Percentiles rank a stretch among this genome's conserved stretches.
Evolutionary conservation across 2,329 filamentous ascomycete species (phyloP).

Genomic region (Sclerotinia sclerotiorum): DNA sequence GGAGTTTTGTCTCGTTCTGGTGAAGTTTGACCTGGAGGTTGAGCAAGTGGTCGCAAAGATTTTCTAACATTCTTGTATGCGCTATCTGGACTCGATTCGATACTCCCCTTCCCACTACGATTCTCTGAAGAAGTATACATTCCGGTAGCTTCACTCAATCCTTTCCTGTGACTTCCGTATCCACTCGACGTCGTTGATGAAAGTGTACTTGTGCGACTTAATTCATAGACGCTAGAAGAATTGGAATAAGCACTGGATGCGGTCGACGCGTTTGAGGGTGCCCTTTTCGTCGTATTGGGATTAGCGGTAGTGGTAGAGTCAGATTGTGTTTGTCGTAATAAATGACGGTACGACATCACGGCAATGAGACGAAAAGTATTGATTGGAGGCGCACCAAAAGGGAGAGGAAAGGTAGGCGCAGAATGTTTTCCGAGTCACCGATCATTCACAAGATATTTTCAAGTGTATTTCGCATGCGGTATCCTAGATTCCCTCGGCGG

Average conservation of each 20-base stretch:
- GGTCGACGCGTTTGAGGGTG: slow-evolving; percentile 69
- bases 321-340: slow-evolving; percentile 57
- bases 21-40: slow-evolving; percentile 56
- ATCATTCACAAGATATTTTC: background rate
- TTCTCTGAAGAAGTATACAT: slow-evolving; percentile 52
- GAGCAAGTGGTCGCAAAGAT: slow-evolving; percentile 72
- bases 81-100: slow-evolving; percentile 55
- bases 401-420: slow-evolving; percentile 12
- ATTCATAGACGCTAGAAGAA: slow-evolving; percentile 49
- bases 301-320: slow-evolving; percentile 43
- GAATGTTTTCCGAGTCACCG: background rate
- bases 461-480: slow-evolving; percentile 7
- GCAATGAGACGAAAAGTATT: slow-evolving; percentile 20
- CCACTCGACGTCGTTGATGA: slow-evolving; percentile 71
- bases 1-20: slow-evolving; percentile 41
- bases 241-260: slow-evolving; percentile 68
- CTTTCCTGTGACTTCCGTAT: slow-evolving; percentile 65
- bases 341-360: slow-evolving; percentile 59
- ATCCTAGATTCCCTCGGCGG: slow-evolving; percentile 2
- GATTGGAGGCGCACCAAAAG: slow-evolving; percentile 4
- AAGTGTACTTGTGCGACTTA: slow-evolving; percentile 65
- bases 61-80: slow-evolving; percentile 72
- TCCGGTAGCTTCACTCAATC: slow-evolving; percentile 68
- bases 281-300: slow-evolving; percentile 47
- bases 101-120: slow-evolving; percentile 44